phyloP scores from a whole-genome alignment of 371 early-diverging fungal genomes.

The Batkoa obscura region DNA sequence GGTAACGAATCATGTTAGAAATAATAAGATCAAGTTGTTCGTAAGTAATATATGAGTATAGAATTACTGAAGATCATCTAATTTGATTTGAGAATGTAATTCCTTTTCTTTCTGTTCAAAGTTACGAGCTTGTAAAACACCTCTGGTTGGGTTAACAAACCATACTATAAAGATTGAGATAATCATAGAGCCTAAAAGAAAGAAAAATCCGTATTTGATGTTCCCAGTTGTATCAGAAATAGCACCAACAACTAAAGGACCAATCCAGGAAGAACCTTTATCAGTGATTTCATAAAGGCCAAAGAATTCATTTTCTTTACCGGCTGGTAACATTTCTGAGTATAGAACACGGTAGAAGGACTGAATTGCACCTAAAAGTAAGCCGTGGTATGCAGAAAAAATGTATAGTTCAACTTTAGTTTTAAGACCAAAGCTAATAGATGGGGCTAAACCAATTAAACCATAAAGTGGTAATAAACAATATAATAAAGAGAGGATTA shows the following conservation, averaged over 20 bases:
- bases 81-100: no score
- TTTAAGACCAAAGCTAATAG: conserved; percentile 20
- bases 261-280: conserved; percentile 40
- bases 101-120: not conserved
- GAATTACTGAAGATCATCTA: no score
- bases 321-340: conserved; percentile 27
- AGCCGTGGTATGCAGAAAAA: conserved; percentile 15
- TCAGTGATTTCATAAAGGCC: conserved; percentile 33
- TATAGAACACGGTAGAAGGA: conserved; percentile 23
- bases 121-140: not conserved
- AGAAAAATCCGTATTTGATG: conserved; percentile 14
- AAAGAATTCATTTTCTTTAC: conserved; percentile 31
- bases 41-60: no score
- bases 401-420: conserved; percentile 20
- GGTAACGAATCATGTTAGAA: no score
- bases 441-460: conserved; percentile 24
- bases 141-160: not conserved
- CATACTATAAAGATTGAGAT: not conserved
- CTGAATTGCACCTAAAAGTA: conserved; percentile 29
- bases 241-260: conserved; percentile 32
- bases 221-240: conserved; percentile 21
- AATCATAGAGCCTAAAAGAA: not conserved
- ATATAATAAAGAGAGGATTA: conserved; percentile 12
- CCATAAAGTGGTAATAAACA: conserved; percentile 25
- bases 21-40: no score